Evolutionary conservation across 306 rosid species (phyloP).

Genomic region (Gynostemma pentaphyllum): DNA sequence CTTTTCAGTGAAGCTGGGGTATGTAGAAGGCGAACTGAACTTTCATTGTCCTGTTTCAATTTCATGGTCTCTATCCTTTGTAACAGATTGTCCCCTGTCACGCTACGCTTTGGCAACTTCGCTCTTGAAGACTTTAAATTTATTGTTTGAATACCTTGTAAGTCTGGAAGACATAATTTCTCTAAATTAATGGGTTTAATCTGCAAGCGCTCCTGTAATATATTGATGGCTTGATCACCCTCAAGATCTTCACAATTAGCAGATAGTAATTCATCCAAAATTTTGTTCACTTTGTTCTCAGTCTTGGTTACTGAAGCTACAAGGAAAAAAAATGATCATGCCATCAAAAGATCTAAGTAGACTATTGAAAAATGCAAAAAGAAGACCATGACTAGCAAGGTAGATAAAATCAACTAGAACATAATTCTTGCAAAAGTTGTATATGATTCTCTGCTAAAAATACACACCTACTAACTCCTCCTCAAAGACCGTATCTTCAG

Average conservation of each 20-base stretch:
- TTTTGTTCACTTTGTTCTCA: conserved; percentile 23
- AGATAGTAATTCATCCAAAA: conserved; percentile 49
- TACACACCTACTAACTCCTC: conserved; percentile 39
- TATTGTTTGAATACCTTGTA: conserved; percentile 29
- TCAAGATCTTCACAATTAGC: conserved; percentile 45
- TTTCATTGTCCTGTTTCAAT: conserved; percentile 19
- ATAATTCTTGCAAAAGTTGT: neutral
- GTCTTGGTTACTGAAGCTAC: conserved; percentile 35
- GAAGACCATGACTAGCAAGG: neutral
- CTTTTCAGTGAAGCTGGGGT: conserved; percentile 65
- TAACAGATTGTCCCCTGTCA: conserved; percentile 29
- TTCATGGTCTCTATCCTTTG: conserved; percentile 29
- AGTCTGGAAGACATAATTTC: conserved; percentile 44
- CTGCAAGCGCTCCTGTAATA: conserved; percentile 57
- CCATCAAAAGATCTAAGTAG: conserved; percentile 1
- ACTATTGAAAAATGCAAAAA: neutral
- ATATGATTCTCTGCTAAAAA: neutral
- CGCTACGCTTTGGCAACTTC: conserved; percentile 33
- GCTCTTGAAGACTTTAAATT: conserved; percentile 31
- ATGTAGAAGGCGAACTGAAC: conserved; percentile 21
- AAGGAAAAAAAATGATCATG: conserved; percentile 3
- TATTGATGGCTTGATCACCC: conserved; percentile 33
- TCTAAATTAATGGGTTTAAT: conserved; percentile 50
- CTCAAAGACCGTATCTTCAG: conserved; percentile 11
- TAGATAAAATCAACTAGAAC: neutral